These are phyloP conservation scores for Calonectria pseudoreteaudii DNA, from an alignment of 2,329 filamentous ascomycete genomes.

Conservation along the genomic window DNA sequence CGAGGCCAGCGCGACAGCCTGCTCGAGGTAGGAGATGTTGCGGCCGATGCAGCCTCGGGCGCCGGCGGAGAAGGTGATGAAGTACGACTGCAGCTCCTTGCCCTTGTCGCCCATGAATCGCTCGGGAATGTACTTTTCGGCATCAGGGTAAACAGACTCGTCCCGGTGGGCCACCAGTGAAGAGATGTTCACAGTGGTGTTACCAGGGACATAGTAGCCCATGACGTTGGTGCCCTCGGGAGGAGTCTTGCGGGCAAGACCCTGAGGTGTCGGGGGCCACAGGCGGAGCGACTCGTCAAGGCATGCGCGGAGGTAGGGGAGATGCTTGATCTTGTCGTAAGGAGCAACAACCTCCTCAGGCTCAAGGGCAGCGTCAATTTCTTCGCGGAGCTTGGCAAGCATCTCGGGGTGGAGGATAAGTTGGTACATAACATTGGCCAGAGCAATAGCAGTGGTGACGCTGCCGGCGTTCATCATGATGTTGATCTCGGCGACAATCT, in stretches of 20 bases:
- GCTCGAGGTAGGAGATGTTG: slow-evolving; percentile 56
- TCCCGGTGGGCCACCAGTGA: slow-evolving; percentile 53
- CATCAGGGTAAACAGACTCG: slow-evolving; percentile 52
- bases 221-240: slow-evolving; percentile 44
- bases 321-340: slow-evolving; percentile 62
- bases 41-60: slow-evolving; percentile 54
- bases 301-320: slow-evolving; percentile 64
- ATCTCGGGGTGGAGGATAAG: slow-evolving; percentile 58
- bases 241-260: slow-evolving; percentile 40
- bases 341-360: slow-evolving; percentile 56
- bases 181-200: slow-evolving; percentile 54
- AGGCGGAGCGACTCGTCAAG: slow-evolving; percentile 60
- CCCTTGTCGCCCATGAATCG: slow-evolving; percentile 54
- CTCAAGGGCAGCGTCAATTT: slow-evolving; percentile 58
- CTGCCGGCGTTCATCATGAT: slow-evolving; percentile 67
- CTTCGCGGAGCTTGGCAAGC: slow-evolving; percentile 53
- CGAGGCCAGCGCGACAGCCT: slow-evolving; percentile 55
- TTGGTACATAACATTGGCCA: slow-evolving; percentile 65
- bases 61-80: slow-evolving; percentile 56
- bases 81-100: slow-evolving; percentile 49
- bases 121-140: slow-evolving; percentile 53
- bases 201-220: slow-evolving; percentile 48
- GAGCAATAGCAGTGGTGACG: slow-evolving; percentile 61
- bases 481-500: slow-evolving; percentile 67
- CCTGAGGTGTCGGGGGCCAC: slow-evolving; percentile 42